Base-by-base conservation (phyloP, 1,284 basidiomycete genomes). In the Schizophyllum amplum region DNA sequence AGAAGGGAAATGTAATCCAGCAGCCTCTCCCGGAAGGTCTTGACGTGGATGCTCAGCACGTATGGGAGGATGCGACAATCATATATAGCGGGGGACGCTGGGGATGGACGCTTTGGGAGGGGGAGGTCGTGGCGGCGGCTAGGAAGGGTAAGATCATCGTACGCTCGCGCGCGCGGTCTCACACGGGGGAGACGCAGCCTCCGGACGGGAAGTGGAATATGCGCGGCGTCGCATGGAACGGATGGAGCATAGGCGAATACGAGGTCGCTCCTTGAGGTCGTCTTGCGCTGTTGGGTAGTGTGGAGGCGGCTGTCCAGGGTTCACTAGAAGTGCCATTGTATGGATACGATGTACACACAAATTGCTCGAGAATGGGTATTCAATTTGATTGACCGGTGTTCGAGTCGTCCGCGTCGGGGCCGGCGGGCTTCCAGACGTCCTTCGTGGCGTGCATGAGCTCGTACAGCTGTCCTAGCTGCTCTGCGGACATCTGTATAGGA, bases 401-500 rank as follows among this genome's bases (percentile, higher is more conserved):
- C 17, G 33, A 42, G 13, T 42, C 33, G 57, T 59, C 57, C 57
- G 46, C 24, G 60, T 67, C 67, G 21, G 65, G 54, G 56, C 68
- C 58, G 49, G 74, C 68, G 20, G 81, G 75, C 67, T 87, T 93
- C 90, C 90, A 94, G 13, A 94, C 78, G 59, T 87, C 86, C 67
- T 90, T 92, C 0, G 92, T 86, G 1, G 85, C 90, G 62, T 92
- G 87, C 91, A 95, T 93, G 58, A 98, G 78, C 69, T 95, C 92
- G 67, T 95, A 93, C 49, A 97, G 72, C 69, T 97, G 94, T 1
- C 90, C 90, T 4, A 96, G 76, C 69, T 97, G 94, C 68, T 95
- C 89, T n/a, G 78, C 72, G n/a, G 90, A 93, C 82, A 97, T 87
- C 87, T 94, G 59, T 4, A 22, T 47, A 42, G 27, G 52, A 0